Evolutionary conservation across 2,329 filamentous ascomycete genomes (phyloP).

Genomic region (Neoarthrinium moseri): DNA sequence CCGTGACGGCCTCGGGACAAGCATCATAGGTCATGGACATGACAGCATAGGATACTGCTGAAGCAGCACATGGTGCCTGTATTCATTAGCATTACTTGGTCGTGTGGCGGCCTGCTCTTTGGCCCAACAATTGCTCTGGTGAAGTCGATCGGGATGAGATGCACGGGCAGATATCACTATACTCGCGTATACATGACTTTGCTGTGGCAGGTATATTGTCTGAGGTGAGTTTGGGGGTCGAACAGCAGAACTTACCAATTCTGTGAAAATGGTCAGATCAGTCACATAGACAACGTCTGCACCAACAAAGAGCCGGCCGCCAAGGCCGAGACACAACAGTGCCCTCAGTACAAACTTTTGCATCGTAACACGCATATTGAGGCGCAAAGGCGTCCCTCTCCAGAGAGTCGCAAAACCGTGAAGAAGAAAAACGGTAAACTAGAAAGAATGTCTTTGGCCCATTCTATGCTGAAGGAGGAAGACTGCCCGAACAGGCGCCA

Average conservation of each 20-base stretch:
- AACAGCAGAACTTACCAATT: constrained; percentile 21
- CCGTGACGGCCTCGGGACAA: constrained; percentile 42
- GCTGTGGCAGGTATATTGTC: no score
- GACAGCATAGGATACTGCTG: constrained; percentile 43
- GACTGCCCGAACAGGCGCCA: no score
- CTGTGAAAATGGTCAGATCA: constrained; percentile 28
- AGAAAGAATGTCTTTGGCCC: no score
- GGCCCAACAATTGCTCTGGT: not conserved
- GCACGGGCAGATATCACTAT: no score
- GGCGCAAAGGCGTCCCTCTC: no score
- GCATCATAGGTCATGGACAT: constrained; percentile 38
- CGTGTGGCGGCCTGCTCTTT: not conserved
- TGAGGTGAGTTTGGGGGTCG: no score
- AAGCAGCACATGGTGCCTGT: constrained; percentile 50
- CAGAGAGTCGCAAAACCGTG: no score
- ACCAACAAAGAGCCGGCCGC: constrained; percentile 15
- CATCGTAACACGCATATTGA: not conserved
- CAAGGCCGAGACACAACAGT: constrained; percentile 11
- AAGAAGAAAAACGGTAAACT: no score
- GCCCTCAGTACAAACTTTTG: not conserved
- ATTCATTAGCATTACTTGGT: not conserved
- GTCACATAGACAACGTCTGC: constrained; percentile 29
- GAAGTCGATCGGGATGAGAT: not conserved
- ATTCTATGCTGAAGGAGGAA: no score
- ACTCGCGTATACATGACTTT: no score